Conservation (phyloP, 2,329 filamentous ascomycete genomes). For the Cytospora piceae region DNA sequence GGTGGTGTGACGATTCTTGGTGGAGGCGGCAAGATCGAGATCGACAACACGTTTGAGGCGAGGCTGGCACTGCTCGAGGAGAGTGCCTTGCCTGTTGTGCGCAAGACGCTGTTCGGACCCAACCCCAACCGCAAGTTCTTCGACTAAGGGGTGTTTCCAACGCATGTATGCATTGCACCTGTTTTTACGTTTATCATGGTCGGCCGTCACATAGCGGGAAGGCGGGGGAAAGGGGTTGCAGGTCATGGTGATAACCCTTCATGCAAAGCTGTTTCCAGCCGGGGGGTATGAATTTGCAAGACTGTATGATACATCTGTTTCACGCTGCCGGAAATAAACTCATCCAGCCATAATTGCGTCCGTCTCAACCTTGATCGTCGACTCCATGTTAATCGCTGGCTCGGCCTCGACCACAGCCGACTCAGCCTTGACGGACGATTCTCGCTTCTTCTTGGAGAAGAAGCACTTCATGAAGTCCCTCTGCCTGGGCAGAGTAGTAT, state of each 20-base stretch:
- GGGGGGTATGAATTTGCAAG: constrained; percentile 11
- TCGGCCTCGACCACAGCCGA: constrained; percentile 11
- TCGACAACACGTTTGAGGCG: constrained; percentile 98
- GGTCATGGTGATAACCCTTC: constrained; percentile 1
- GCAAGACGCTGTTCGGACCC: constrained; percentile 86
- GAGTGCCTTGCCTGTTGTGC: constrained; percentile 80
- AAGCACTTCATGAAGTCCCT: constrained; percentile 56
- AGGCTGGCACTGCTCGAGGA: constrained; percentile 83
- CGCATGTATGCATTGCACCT: constrained; percentile 21
- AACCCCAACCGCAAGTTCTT: constrained; percentile 96
- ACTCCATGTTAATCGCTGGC: background rate
- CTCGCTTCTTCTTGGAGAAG: constrained; percentile 39
- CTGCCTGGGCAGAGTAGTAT: constrained; percentile 47
- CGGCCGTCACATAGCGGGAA: constrained; percentile 23
- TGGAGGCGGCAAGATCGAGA: constrained; percentile 89
- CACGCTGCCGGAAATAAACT: background rate
- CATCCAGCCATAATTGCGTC: constrained; percentile 20
- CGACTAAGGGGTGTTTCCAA: constrained; percentile 61
- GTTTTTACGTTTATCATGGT: constrained; percentile 21
- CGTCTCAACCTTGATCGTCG: background rate
- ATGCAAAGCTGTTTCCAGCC: constrained; percentile 7
- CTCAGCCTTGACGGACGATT: background rate
- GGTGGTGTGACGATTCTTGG: constrained; percentile 84
- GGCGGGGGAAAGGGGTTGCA: constrained; percentile 4
- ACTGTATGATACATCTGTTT: constrained; percentile 14